These are phyloP conservation scores for Camellia oleifera DNA, from an alignment of 179 eudicot species.

Conservation along the genomic window DNA sequence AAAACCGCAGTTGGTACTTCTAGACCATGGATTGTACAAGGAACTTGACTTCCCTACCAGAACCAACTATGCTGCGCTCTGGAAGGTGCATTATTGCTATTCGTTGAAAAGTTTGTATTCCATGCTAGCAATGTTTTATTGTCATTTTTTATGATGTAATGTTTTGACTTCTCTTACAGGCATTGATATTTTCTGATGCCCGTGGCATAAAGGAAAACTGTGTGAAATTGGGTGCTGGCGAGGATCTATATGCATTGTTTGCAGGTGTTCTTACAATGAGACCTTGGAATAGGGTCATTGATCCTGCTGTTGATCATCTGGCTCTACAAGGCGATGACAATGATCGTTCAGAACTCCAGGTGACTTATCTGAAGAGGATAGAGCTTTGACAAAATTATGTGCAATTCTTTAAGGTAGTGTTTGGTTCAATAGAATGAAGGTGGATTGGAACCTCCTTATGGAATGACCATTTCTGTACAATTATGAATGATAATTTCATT, in stretches of 20 bases:
- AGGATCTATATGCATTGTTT: conserved; percentile 84
- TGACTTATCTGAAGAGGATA: conserved; percentile 20
- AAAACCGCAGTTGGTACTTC: conserved; percentile 85
- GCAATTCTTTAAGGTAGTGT: neutral
- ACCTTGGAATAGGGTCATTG: conserved; percentile 91
- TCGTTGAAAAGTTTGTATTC: neutral
- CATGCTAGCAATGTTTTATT: neutral
- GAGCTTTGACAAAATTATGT: neutral
- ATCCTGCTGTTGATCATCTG: conserved; percentile 89
- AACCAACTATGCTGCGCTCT: conserved; percentile 84
- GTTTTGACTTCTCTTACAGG: conserved; percentile 38
- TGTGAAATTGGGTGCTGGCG: conserved; percentile 91
- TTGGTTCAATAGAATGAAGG: too few relatives aligned
- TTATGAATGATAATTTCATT: too few relatives aligned
- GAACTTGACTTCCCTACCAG: conserved; percentile 77
- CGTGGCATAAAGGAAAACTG: conserved; percentile 77
- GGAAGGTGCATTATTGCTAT: conserved; percentile 62
- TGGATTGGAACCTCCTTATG: too few relatives aligned
- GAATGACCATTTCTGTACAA: too few relatives aligned
- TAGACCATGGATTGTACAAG: conserved; percentile 97
- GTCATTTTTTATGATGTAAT: conserved; percentile 8
- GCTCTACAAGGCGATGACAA: conserved; percentile 66
- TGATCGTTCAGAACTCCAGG: conserved; percentile 91
- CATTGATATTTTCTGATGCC: conserved; percentile 83
- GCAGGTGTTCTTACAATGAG: conserved; percentile 95